Evolutionary conservation across 1,139 yeast genomes (phyloP).

Genomic region (Yamadazyma kanchanaburiensis): DNA sequence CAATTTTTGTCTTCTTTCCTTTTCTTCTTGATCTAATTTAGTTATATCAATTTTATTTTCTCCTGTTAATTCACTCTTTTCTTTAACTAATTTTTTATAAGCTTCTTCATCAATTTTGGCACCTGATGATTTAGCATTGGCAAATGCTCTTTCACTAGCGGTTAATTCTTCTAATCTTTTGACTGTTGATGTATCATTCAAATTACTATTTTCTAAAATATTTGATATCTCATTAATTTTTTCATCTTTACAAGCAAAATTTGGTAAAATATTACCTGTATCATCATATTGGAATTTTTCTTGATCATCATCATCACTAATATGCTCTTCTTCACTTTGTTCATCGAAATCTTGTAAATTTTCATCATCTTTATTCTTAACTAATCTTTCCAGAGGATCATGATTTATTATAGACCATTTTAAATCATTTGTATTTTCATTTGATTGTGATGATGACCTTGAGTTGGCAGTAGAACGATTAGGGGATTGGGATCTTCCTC

Average conservation of each 20-base stretch:
- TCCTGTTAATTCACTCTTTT: slow-evolving; percentile 46
- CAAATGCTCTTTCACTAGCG: slow-evolving; percentile 59
- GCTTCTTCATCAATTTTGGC: slow-evolving; percentile 42
- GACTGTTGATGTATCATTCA: slow-evolving; percentile 39
- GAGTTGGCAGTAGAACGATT: slow-evolving; percentile 22
- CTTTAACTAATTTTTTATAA: slow-evolving; percentile 35
- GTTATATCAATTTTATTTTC: slow-evolving; percentile 23
- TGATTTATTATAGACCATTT: slow-evolving; percentile 49
- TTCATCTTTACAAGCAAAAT: slow-evolving; percentile 51
- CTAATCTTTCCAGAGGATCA: slow-evolving; percentile 59
- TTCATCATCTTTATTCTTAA: slow-evolving; percentile 21
- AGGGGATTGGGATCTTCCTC: slow-evolving; percentile 43
- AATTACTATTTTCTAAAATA: slow-evolving; percentile 44
- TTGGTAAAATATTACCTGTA: slow-evolving; percentile 59
- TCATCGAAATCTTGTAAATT: slow-evolving; percentile 1
- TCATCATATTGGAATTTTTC: slow-evolving; percentile 61
- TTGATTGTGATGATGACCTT: slow-evolving; percentile 36
- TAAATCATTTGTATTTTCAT: slow-evolving; percentile 38
- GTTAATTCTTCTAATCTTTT: slow-evolving; percentile 53
- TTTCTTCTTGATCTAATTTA: slow-evolving; percentile 46
- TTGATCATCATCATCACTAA: slow-evolving; percentile 58
- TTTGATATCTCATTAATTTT: slow-evolving; percentile 40
- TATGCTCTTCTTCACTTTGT: slow-evolving; percentile 60
- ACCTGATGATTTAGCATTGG: slow-evolving; percentile 56
- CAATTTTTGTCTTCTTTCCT: slow-evolving; percentile 40